Base-by-base conservation (phyloP, 768 basidiomycete genomes). In the Tricholoma terreum region DNA sequence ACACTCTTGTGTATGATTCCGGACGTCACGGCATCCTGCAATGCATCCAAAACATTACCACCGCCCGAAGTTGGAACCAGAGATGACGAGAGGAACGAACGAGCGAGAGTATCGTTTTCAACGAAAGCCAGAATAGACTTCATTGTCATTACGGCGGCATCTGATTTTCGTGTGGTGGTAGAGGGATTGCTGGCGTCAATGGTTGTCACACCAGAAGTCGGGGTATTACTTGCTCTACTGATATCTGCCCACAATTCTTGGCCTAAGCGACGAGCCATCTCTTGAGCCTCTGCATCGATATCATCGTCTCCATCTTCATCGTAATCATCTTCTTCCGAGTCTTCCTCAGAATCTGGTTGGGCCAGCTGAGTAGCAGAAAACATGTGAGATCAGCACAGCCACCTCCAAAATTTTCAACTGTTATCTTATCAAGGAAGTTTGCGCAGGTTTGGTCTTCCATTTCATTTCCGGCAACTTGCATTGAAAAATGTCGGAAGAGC, bases 171-270 rank as follows among this genome's bases (percentile, higher is more conserved):
- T 21, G 74, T 73, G 14, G 48, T 49, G 15, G 54, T 17, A 30
- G 30, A 9, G 27, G 45, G 45, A 46, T 12, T 24, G 24, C 24
- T 7, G 14, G 45, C 14, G 22, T 34, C 58, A 2, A 27, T 8
- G 27, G 65, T 48, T 52, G 57, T 43, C 21, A 59, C 3, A 66
- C 53, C 22, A 58, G 57, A 15, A 58, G 36, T 6, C 57, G 61
- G 42, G 54, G 15, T 17, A 4, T 80, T 80, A 58, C 80, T 83
- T 5, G 80, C 86, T 66, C 83, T 86, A 64, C 73, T 83, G 50
- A 91, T 86, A 63, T 89, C 87, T 3, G 89, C 90, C 83, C 84
- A 86, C 6, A 92, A 76, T 57, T 92, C 84, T 61, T 87, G 87
- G n/a, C 86, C 84, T 30, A 92, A 72, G 24, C 85, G 76, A 46